Conservation (phyloP, 208 protist genomes). For the Naegleria lovaniensis region DNA sequence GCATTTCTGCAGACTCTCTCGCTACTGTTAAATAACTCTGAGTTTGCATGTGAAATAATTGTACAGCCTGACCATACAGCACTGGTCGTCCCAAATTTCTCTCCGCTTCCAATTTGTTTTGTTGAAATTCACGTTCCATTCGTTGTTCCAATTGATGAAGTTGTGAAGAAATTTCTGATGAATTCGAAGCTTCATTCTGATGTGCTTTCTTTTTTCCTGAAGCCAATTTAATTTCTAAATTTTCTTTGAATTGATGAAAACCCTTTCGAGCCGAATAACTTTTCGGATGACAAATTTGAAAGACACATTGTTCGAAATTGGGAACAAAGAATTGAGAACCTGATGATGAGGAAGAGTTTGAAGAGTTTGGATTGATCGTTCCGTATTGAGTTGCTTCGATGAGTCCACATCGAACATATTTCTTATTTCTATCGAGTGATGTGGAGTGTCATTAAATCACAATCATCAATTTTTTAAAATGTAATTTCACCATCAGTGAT, state of each 20-base stretch:
- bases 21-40: background rate
- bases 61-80: background rate
- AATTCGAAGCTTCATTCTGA: background rate
- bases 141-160: background rate
- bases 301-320: background rate
- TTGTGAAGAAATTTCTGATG: background rate
- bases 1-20: conserved; percentile 15
- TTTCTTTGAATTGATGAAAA: background rate
- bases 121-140: background rate
- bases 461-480: background rate
- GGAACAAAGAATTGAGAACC: background rate
- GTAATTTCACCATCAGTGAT: background rate
- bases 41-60: background rate
- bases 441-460: no score
- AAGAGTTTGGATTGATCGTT: background rate
- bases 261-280: background rate
- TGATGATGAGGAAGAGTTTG: background rate
- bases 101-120: background rate
- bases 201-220: background rate
- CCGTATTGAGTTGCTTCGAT: background rate
- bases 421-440: background rate
- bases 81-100: background rate
- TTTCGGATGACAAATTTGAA: background rate
- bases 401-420: background rate
- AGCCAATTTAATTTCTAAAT: background rate